A percentile compares a stretch with the other conserved stretches of the same genome.
These are phyloP conservation scores for Scenedesmus sp. DNA, from an alignment of 163 green algal genomes.

Conservation along the genomic window DNA sequence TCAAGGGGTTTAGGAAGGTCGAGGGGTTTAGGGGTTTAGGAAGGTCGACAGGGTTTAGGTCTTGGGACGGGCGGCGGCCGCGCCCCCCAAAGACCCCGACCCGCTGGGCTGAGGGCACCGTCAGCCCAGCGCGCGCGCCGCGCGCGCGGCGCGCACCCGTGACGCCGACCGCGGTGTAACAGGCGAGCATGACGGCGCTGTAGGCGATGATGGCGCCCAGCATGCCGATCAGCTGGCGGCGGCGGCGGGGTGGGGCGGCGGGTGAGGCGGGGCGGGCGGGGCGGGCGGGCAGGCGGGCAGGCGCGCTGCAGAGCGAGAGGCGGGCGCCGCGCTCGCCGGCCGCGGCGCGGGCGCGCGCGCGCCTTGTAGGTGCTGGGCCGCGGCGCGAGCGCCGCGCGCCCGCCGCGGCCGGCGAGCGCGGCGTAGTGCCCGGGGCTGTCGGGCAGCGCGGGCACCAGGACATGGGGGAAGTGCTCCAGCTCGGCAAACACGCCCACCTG, in stretches of 20 bases:
- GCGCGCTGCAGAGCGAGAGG: too few species aligned
- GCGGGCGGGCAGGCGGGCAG: too few species aligned
- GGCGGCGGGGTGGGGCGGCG: slow-evolving; percentile 31
- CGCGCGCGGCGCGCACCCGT: slow-evolving; percentile 3
- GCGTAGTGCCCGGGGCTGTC: slow-evolving; percentile 50
- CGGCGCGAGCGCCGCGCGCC: slow-evolving; percentile 46
- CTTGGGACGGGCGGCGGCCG: too few species aligned
- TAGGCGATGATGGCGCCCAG: slow-evolving; percentile 60
- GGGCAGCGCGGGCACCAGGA: slow-evolving; percentile 40
- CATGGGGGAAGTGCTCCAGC: slow-evolving; percentile 49
- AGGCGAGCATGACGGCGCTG: slow-evolving; percentile 54
- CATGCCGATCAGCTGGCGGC: slow-evolving; percentile 64
- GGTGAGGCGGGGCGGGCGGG: slow-evolving; percentile 49
- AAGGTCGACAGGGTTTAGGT: too few species aligned
- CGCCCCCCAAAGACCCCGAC: too few species aligned
- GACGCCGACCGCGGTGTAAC: slow-evolving; percentile 51
- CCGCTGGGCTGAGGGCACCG: too few species aligned
- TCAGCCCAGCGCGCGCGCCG: too few species aligned
- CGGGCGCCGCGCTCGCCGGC: too few species aligned
- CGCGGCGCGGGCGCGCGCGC: too few species aligned
- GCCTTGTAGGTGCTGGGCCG: slow-evolving; percentile 60
- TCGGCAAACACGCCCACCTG: slow-evolving; percentile 61
- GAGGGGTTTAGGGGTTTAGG: too few species aligned
- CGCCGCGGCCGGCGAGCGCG: too few species aligned
- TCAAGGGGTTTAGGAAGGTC: too few species aligned